Base-by-base conservation (phyloP, 805 yeast species). In the Ogataea haglerorum region DNA sequence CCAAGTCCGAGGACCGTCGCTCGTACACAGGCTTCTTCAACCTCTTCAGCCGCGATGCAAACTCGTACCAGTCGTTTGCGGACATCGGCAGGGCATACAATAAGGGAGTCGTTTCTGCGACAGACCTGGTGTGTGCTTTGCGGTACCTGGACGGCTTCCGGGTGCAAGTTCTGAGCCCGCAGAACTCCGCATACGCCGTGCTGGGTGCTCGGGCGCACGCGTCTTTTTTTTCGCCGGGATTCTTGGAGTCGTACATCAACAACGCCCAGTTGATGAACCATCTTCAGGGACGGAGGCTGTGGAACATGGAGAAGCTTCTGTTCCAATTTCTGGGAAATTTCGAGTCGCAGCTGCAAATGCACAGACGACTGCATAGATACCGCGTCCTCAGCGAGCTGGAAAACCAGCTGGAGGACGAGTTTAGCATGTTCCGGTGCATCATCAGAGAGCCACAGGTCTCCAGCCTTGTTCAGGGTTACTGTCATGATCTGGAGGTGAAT, bases 401-500 rank as follows among this genome's bases (percentile, higher is more conserved):
- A 21, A n/a, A 41, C 23, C 23, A 35, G 27, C 26, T 30, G 34
- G 29, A n/a, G 43, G 43, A 36, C 43, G 40, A 41, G 5, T 48
- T 48, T 30, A 30, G 45, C 16, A 52, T 68, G 16, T 61, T 66
- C 47, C 61, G 70, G 40, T 76, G 83, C 52, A 54, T 69, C 3
- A 50, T 78, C n/a, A 62, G 70, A 3, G 67, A 68, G 10, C 55
- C 61, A 8, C 55, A 50, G 12, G 30, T 46, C 5, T 46, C 57
- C 2, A 55, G 49, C 2, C 32, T 72, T 1, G 65, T 65, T n/a
- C 58, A 58, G 28, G 82, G 69, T 0, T 75, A 64, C 51, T 77
- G 83, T 46, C 48, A 57, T 37, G 77, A 75, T 22, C 54, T 73
- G 23, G 73, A 67, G 16, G 49, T 72, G 10, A 75, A 69, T 39